These are phyloP conservation scores for Monosporascus sp. DNA, from an alignment of 2,329 filamentous ascomycete genomes.

Conservation along the genomic window DNA sequence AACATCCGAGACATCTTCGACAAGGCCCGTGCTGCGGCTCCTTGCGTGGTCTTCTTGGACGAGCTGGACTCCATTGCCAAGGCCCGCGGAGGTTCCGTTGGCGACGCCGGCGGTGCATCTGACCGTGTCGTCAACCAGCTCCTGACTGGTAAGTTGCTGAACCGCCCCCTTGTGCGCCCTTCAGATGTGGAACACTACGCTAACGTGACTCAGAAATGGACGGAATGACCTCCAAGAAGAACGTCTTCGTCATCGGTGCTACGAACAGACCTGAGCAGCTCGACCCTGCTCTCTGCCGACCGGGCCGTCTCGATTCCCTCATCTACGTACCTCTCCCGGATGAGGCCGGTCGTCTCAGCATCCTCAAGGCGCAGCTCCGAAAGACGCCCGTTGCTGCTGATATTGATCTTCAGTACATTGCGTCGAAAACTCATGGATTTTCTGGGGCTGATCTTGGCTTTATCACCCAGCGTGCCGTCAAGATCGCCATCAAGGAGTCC, in stretches of 20 bases:
- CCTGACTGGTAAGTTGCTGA: conserved; percentile 68
- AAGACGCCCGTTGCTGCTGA: conserved; percentile 91
- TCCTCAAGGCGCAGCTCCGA: conserved; percentile 92
- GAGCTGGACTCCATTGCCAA: conserved; percentile 99
- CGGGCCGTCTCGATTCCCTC: conserved; percentile 95
- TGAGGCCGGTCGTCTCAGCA: conserved; percentile 80
- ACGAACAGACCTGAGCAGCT: conserved; percentile 99
- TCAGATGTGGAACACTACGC: conserved; percentile 15
- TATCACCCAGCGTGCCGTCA: conserved; percentile 97
- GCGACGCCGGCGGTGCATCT: conserved; percentile 94
- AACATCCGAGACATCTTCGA: conserved; percentile 99
- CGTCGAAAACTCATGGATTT: conserved; percentile 96
- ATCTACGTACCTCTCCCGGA: conserved; percentile 98
- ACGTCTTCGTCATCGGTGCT: conserved; percentile 98
- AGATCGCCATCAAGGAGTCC: conserved; percentile 98
- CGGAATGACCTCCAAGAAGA: conserved; percentile 99
- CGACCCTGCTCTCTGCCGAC: conserved; percentile 95
- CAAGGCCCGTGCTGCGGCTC: conserved; percentile 96
- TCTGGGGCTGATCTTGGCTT: conserved; percentile 99
- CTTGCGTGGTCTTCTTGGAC: conserved; percentile 97
- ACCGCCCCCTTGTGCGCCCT: background rate
- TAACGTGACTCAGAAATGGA: conserved; percentile 76
- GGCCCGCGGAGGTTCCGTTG: conserved; percentile 92
- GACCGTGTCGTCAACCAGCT: conserved; percentile 99
- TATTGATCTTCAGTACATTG: conserved; percentile 86